A percentile compares a stretch with the other conserved stretches of the same genome.
Conservation (phyloP, 345 rosid species). For the Dimocarpus longan region DNA sequence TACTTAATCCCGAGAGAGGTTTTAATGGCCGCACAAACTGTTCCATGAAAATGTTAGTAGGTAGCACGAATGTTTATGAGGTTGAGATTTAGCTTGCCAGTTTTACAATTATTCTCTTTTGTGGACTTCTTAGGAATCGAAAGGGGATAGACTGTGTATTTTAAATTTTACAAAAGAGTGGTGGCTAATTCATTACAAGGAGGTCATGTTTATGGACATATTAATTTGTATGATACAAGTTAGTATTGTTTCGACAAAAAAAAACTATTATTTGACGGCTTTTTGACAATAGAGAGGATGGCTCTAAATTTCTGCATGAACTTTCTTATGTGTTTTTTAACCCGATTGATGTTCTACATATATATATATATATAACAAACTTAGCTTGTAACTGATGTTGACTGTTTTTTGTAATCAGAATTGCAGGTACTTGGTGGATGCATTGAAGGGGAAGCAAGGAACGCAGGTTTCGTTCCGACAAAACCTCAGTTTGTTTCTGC, state of each 20-base stretch:
- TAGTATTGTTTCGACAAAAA: too few relatives aligned
- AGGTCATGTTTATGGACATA: neutral
- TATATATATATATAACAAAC: neutral
- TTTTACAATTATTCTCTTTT: neutral
- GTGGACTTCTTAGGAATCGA: too few relatives aligned
- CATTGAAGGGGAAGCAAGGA: conserved; percentile 58
- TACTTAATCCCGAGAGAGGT: neutral
- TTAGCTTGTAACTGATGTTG: conserved; percentile 1
- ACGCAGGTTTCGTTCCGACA: conserved; percentile 28
- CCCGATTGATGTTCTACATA: neutral
- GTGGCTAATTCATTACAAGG: too few relatives aligned
- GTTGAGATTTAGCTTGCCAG: neutral
- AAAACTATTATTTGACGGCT: neutral
- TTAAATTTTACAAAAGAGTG: too few relatives aligned
- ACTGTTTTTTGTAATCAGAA: conserved; percentile 46
- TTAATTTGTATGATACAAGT: too few relatives aligned
- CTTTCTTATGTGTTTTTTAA: too few relatives aligned
- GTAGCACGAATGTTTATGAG: too few relatives aligned
- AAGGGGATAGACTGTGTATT: neutral
- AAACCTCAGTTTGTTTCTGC: conserved; percentile 42
- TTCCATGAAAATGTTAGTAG: neutral
- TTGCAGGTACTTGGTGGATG: conserved; percentile 55
- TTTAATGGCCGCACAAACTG: neutral
- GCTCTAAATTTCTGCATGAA: neutral
- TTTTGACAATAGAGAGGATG: neutral